Conservation (phyloP, 768 basidiomycete species). For the Cantharellus anzutake region DNA sequence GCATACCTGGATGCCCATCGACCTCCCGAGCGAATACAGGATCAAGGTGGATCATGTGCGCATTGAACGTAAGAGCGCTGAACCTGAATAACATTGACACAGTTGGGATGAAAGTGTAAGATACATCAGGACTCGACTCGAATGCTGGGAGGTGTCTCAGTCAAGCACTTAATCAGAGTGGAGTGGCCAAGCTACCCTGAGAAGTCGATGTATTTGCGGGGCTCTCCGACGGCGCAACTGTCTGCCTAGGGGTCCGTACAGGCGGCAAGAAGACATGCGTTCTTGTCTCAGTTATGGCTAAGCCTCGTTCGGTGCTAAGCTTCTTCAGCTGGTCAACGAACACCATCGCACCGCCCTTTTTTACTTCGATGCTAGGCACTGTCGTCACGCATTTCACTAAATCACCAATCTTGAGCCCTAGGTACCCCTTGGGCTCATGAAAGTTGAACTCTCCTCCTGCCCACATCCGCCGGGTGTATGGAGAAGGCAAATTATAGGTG, state of each 20-base stretch:
- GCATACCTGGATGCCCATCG: constrained; percentile 56
- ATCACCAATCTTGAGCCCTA: constrained; percentile 30
- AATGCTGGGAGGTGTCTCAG: no score
- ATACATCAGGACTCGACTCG: constrained; percentile 25
- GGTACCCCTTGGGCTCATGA: constrained; percentile 11
- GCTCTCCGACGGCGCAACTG: no score
- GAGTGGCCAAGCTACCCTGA: background rate
- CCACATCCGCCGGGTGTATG: constrained; percentile 71
- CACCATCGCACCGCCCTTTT: constrained; percentile 40
- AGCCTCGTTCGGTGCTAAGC: constrained; percentile 15
- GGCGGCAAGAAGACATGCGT: constrained; percentile 43
- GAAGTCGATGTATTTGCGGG: background rate
- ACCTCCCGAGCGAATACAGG: constrained; percentile 42
- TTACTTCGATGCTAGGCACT: constrained; percentile 36
- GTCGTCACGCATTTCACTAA: constrained; percentile 29
- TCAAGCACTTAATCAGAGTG: no score
- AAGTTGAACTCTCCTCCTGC: constrained; percentile 46
- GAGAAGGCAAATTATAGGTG: constrained; percentile 50
- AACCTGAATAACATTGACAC: constrained; percentile 65
- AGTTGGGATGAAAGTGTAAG: constrained; percentile 46
- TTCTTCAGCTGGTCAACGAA: constrained; percentile 52
- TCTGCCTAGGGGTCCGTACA: background rate
- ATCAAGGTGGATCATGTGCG: constrained; percentile 70
- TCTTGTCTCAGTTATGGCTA: constrained; percentile 35
- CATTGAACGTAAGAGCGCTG: constrained; percentile 75